Percentiles rank a stretch among this genome's conserved stretches.
phyloP scores from a whole-genome alignment of 192 early-diverging fungal species.

The Dissophora ornata region DNA sequence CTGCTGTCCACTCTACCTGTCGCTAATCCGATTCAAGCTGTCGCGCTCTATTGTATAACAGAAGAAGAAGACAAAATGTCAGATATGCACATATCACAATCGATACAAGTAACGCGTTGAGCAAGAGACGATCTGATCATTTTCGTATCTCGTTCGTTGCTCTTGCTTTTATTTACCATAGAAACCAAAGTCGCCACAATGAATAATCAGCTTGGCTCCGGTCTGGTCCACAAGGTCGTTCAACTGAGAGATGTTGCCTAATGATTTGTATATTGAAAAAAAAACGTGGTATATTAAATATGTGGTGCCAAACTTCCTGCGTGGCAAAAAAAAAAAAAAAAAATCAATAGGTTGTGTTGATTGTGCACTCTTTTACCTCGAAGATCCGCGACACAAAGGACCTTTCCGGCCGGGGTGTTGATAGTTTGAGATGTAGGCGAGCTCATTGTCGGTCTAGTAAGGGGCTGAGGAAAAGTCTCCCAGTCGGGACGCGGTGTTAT shows the following conservation, averaged over 20 bases:
- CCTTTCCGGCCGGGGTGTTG: slow-evolving; percentile 58
- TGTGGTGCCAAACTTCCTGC: no score
- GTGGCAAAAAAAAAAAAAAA: background rate
- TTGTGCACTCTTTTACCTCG: slow-evolving; percentile 59
- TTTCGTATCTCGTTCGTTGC: no score
- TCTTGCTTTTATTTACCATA: no score
- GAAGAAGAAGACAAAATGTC: background rate
- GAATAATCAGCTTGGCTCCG: slow-evolving; percentile 64
- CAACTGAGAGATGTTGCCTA: slow-evolving; percentile 68
- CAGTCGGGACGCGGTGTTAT: no score
- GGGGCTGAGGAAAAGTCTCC: no score
- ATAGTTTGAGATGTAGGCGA: slow-evolving; percentile 46
- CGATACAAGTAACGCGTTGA: background rate
- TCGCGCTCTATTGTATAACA: slow-evolving; percentile 47
- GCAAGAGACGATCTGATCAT: background rate
- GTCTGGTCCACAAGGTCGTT: slow-evolving; percentile 66
- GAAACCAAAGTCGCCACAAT: slow-evolving; percentile 73
- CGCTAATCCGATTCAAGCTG: slow-evolving; percentile 63
- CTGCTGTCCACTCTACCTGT: no score
- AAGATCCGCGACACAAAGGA: slow-evolving; percentile 64
- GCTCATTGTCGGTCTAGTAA: slow-evolving; percentile 14
- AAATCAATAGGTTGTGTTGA: no score
- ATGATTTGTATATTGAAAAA: background rate
- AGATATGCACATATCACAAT: no score
- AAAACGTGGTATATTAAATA: background rate